phyloP scores from a whole-genome alignment of 208 protist genomes.

The Leishmania arabica region DNA sequence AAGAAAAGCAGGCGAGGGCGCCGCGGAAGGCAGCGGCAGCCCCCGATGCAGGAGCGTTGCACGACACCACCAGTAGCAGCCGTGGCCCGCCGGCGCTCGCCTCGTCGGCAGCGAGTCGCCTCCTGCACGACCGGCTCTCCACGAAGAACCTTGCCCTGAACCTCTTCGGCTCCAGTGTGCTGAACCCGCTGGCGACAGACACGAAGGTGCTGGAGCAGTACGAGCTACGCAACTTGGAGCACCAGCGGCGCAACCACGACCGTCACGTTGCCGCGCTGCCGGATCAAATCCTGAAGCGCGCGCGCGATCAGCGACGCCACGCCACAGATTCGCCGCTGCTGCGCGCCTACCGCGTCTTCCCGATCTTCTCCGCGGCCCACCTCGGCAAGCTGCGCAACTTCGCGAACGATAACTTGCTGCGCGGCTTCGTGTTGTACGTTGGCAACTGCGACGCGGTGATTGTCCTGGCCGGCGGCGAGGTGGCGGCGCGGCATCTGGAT shows the following conservation, averaged over 20 bases:
- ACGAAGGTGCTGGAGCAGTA: constrained; percentile 70
- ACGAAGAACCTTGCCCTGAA: constrained; percentile 60
- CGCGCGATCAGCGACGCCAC: constrained; percentile 51
- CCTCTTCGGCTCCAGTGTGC: constrained; percentile 62
- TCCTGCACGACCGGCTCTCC: constrained; percentile 61
- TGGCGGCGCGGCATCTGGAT: constrained; percentile 76
- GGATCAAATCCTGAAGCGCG: constrained; percentile 71
- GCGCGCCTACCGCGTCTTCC: constrained; percentile 73
- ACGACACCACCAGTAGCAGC: neutral
- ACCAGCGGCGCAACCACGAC: constrained; percentile 81
- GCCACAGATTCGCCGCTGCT: constrained; percentile 62
- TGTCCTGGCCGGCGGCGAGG: constrained; percentile 68
- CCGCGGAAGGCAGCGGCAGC: neutral
- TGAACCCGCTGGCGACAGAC: constrained; percentile 75
- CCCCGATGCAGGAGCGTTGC: neutral
- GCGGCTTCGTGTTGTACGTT: constrained; percentile 76
- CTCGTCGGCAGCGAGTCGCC: constrained; percentile 13
- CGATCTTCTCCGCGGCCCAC: constrained; percentile 56
- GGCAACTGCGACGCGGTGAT: constrained; percentile 62
- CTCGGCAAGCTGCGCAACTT: constrained; percentile 76
- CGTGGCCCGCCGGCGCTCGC: neutral
- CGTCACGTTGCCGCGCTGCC: constrained; percentile 79
- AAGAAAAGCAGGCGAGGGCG: constrained; percentile 42
- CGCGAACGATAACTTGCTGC: constrained; percentile 79
- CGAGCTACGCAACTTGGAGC: constrained; percentile 73